Conservation (phyloP, 805 yeast species). For the Cyberlindnera mycetangii region DNA sequence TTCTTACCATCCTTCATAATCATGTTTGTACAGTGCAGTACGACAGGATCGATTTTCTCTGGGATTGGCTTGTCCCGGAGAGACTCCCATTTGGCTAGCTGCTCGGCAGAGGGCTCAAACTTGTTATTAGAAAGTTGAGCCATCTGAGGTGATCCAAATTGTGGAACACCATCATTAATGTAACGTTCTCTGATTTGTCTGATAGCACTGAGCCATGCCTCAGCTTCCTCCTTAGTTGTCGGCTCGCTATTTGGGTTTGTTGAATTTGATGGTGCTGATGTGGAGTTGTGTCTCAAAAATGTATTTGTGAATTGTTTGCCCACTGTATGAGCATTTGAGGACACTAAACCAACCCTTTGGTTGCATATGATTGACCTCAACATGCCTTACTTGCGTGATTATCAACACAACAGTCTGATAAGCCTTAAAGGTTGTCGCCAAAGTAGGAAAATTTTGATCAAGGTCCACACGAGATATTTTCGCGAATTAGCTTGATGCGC, state of each 20-base stretch:
- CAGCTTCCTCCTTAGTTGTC: conserved; percentile 27
- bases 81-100: conserved; percentile 51
- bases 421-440: neutral
- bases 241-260: conserved; percentile 5
- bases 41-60: conserved; percentile 58
- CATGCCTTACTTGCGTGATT: conserved; percentile 6
- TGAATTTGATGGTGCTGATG: conserved; percentile 4
- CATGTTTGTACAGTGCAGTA: conserved; percentile 76
- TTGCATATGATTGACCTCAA: conserved; percentile 14
- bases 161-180: conserved; percentile 33
- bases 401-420: neutral
- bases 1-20: conserved; percentile 93
- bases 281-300: conserved; percentile 15
- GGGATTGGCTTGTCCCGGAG: conserved; percentile 58
- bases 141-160: conserved; percentile 26
- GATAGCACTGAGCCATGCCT: conserved; percentile 46
- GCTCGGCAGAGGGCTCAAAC: conserved; percentile 63
- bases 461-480: neutral
- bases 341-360: neutral
- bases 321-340: neutral
- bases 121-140: conserved; percentile 25
- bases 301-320: neutral
- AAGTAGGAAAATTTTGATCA: conserved; percentile 9
- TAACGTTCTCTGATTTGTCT: conserved; percentile 33
- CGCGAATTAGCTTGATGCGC: neutral